These are phyloP conservation scores for Daldinia eschscholtzii DNA, from an alignment of 2,329 filamentous ascomycete genomes.

Conservation along the genomic window DNA sequence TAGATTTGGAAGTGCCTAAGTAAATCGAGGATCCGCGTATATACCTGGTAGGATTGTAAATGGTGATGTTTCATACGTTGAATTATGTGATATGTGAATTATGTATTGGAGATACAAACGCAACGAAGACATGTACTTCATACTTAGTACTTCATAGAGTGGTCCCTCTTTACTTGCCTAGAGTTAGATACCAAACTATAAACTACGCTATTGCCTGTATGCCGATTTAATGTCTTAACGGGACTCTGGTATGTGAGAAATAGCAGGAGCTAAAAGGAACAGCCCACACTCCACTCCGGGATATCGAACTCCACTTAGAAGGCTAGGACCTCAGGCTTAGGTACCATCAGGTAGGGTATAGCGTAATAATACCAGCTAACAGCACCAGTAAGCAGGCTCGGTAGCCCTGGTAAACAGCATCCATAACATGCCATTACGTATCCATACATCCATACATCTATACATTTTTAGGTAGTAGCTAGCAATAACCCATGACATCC, in stretches of 20 bases:
- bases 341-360: neutral
- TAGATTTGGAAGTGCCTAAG: neutral
- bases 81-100: too few species aligned
- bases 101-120: too few species aligned
- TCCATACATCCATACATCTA: neutral
- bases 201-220: neutral
- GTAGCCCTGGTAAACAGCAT: neutral
- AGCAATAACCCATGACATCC: neutral
- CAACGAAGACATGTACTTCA: neutral
- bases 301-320: slow-evolving; percentile 5
- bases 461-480: neutral
- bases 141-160: neutral
- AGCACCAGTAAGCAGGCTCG: neutral
- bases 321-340: neutral
- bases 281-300: slow-evolving; percentile 1
- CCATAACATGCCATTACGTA: neutral
- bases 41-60: neutral
- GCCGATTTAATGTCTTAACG: slow-evolving; percentile 21
- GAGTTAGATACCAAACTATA: neutral
- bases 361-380: slow-evolving; percentile 6
- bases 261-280: slow-evolving; percentile 11
- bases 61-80: neutral
- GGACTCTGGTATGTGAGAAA: slow-evolving; percentile 1
- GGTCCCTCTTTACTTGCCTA: slow-evolving; percentile 2
- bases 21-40: neutral